Percentiles rank a stretch among this genome's conserved stretches.
Evolutionary conservation across 2,329 filamentous ascomycete genomes (phyloP).

Genomic region (Zalaria sp.): DNA sequence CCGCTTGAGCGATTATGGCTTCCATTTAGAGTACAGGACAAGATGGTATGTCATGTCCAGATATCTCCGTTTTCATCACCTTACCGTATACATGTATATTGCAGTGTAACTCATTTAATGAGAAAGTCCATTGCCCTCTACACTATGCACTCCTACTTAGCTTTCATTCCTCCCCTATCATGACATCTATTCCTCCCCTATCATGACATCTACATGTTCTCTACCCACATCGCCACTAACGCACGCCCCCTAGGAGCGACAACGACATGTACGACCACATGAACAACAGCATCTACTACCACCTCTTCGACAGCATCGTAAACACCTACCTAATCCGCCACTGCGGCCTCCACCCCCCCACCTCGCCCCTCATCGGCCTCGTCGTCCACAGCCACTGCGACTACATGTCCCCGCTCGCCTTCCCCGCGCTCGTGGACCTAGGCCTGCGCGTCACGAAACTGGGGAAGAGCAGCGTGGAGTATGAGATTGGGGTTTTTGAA

Average conservation of each 20-base stretch:
- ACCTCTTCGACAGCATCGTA: slow-evolving; percentile 79
- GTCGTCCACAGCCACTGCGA: slow-evolving; percentile 77
- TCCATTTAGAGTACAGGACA: slow-evolving; percentile 68
- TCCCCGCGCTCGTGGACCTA: slow-evolving; percentile 69
- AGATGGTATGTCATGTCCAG: slow-evolving; percentile 64
- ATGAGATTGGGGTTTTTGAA: slow-evolving; percentile 80
- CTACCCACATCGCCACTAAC: not conserved
- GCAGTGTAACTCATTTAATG: not conserved
- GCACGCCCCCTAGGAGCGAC: slow-evolving; percentile 49
- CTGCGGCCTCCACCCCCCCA: slow-evolving; percentile 58
- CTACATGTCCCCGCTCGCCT: slow-evolving; percentile 70
- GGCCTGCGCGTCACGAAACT: slow-evolving; percentile 71
- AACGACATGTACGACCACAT: slow-evolving; percentile 93
- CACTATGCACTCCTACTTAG: too few species aligned
- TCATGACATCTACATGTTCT: slow-evolving; percentile 1
- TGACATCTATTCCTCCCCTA: too few species aligned
- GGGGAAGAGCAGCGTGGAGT: slow-evolving; percentile 74
- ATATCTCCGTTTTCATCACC: too few species aligned
- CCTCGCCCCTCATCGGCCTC: slow-evolving; percentile 61
- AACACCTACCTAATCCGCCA: slow-evolving; percentile 76
- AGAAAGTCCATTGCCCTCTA: too few species aligned
- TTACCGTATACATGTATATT: not conserved
- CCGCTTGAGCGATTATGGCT: slow-evolving; percentile 59
- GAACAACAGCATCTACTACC: slow-evolving; percentile 81
- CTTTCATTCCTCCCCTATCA: too few species aligned